Evolutionary conservation across 192 early-diverging fungal species (phyloP).

Genomic region (Backusella parvicylindrica): DNA sequence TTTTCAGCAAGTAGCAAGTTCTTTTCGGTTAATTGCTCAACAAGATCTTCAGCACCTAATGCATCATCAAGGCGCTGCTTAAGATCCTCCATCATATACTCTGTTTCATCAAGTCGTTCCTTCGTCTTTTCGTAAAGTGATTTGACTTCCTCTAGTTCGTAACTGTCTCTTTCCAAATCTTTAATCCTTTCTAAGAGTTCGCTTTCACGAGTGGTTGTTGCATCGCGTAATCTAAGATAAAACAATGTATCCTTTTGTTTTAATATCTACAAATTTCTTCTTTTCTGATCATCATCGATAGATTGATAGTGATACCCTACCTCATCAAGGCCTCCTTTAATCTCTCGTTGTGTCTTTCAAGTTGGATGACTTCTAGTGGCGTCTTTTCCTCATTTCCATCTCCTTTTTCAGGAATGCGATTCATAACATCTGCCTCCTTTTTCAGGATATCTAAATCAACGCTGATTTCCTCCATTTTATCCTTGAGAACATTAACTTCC

Average conservation of each 20-base stretch:
- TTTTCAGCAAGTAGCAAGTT: slow-evolving; percentile 79
- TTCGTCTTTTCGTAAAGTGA: slow-evolving; percentile 52
- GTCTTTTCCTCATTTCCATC: slow-evolving; percentile 29
- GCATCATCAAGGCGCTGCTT: slow-evolving; percentile 81
- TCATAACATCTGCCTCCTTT: slow-evolving; percentile 41
- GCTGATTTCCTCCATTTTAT: slow-evolving; percentile 74
- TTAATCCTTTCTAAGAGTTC: slow-evolving; percentile 60
- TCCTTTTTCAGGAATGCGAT: slow-evolving; percentile 20
- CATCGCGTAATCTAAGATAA: slow-evolving; percentile 65
- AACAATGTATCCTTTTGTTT: background rate
- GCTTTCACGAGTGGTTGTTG: slow-evolving; percentile 66
- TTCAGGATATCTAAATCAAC: slow-evolving; percentile 66
- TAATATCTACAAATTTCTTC: background rate
- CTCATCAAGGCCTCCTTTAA: slow-evolving; percentile 82
- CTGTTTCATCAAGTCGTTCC: slow-evolving; percentile 55
- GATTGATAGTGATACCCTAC: slow-evolving; percentile 33
- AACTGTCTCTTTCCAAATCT: slow-evolving; percentile 67
- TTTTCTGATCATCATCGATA: background rate
- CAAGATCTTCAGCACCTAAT: slow-evolving; percentile 77
- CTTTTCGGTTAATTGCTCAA: slow-evolving; percentile 77
- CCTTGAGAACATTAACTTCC: slow-evolving; percentile 67
- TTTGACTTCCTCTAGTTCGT: slow-evolving; percentile 53
- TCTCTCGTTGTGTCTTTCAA: slow-evolving; percentile 81
- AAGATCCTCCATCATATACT: slow-evolving; percentile 77
- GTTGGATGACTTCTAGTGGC: slow-evolving; percentile 55